Evolutionary conservation across 2,329 filamentous ascomycete species (phyloP).

Genomic region (Curvularia sp.): DNA sequence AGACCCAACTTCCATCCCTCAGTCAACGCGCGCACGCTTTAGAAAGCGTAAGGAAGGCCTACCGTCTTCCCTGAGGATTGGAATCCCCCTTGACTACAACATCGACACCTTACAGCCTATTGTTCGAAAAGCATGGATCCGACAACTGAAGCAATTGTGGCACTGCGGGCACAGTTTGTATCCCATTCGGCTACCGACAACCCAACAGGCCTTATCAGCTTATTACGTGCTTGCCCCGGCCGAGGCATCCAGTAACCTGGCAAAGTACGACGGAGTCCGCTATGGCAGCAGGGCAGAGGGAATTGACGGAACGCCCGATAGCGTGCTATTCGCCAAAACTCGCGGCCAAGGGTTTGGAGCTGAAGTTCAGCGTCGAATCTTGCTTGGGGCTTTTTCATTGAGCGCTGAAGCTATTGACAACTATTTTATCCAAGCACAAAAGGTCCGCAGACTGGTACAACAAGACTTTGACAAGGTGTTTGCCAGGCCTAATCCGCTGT

Average conservation of each 20-base stretch:
- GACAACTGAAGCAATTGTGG: conserved; percentile 66
- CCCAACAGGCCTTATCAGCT: conserved; percentile 82
- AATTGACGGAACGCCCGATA: conserved; percentile 64
- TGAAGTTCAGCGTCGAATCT: conserved; percentile 85
- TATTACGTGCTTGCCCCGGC: conserved; percentile 97
- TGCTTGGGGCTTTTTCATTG: conserved; percentile 88
- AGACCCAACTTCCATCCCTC: conserved; percentile 77
- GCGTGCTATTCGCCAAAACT: conserved; percentile 70
- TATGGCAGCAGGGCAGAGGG: conserved; percentile 71
- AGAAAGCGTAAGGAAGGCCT: not conserved
- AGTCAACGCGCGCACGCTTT: conserved; percentile 60
- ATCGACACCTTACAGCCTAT: conserved; percentile 76
- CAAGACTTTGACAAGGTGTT: conserved; percentile 87
- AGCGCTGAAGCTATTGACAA: conserved; percentile 93
- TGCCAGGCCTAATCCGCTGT: conserved; percentile 70
- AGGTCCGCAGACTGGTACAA: conserved; percentile 81
- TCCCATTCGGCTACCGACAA: conserved; percentile 81
- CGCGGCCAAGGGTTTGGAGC: conserved; percentile 77
- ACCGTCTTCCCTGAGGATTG: conserved; percentile 54
- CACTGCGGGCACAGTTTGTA: conserved; percentile 73
- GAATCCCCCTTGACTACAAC: conserved; percentile 80
- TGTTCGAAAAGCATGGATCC: conserved; percentile 74
- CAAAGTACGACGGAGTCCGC: conserved; percentile 96
- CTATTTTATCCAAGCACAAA: conserved; percentile 94
- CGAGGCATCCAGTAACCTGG: conserved; percentile 93